Evolutionary conservation across 106 monocot species (phyloP), one percentile per base, ranked within the genome.

Genomic region (Dendrobium chrysotoxum): DNA sequence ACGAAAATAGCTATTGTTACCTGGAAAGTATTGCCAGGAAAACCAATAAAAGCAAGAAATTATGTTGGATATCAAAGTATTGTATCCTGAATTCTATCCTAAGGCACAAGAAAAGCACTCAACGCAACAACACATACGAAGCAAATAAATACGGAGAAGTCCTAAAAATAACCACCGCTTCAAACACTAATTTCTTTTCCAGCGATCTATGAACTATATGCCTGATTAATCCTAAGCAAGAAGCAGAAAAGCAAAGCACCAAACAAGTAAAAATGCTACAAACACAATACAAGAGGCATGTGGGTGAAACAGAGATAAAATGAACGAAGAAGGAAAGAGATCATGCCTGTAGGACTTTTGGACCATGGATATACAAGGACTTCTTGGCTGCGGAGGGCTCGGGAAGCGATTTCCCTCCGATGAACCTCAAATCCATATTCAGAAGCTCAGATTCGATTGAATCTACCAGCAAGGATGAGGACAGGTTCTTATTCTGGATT

Each of bases 321-420:
- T 6, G 1, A 30, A 64, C 47, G 1, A 18, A 9, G 77, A 65
- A 53, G 38, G n/a, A 26, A 66, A 25, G 64, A 17, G 23, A 16
- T 57, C 39, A 25, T 83, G 80, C 93, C 87, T 97, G 96, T 78
- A 97, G 81, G 39, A 97, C 75, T 80, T 80, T 90, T 47, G 96
- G 96, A 30, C 94, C 94, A 53, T 81, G 84, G 38, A 97, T 71
- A 57, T 92, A 79, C 23, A 86, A 80, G 7, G 61, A 72, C 72
- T 90, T 90, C 84, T 86, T 94, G 18, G 85, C 30, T 28, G 86
- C 58, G 5, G 89, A 68, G n/a, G 83, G 79, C 28, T 92, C 96
- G 28, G 92, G 94, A 11, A 97, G 88, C 3, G 92, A 88, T 53
- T 89, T 90, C 42, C 86, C 92, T 0, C 96, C 92, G 77, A 94